These are phyloP conservation scores for Pyrus pyrifolia DNA, from an alignment of 306 rosid genomes.

Conservation along the genomic window DNA sequence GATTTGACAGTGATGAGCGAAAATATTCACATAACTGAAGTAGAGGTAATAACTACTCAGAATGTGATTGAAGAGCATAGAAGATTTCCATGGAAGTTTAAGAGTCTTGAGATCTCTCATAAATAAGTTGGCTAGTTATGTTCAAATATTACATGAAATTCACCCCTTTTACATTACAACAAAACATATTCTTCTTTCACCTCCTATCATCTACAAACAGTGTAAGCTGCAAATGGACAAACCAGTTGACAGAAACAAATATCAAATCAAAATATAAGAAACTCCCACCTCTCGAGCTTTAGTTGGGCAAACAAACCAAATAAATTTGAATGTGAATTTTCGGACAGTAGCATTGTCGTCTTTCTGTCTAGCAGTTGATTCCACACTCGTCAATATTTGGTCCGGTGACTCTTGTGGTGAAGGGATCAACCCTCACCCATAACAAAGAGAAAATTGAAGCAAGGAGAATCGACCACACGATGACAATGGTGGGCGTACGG, in stretches of 20 bases:
- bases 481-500: constrained; percentile 86
- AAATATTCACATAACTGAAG: not conserved
- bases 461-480: constrained; percentile 86
- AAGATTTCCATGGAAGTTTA: not conserved
- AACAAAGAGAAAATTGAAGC: constrained; percentile 91
- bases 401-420: constrained; percentile 80
- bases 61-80: not conserved
- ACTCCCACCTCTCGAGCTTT: constrained; percentile 5
- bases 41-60: too few species aligned
- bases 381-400: constrained; percentile 80
- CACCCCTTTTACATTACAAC: not conserved
- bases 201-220: constrained; percentile 9
- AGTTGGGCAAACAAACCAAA: not conserved
- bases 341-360: not conserved
- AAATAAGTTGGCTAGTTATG: not conserved
- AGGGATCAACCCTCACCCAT: constrained; percentile 89
- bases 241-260: not conserved
- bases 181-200: not conserved
- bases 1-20: not conserved
- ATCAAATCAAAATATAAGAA: not conserved
- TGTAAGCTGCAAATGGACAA: constrained; percentile 4
- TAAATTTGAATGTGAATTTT: not conserved
- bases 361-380: constrained; percentile 70
- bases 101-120: not conserved
- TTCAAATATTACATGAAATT: not conserved